phyloP scores from a whole-genome alignment of 352 stramenopile species.

The Globisporangium abappressorium region DNA sequence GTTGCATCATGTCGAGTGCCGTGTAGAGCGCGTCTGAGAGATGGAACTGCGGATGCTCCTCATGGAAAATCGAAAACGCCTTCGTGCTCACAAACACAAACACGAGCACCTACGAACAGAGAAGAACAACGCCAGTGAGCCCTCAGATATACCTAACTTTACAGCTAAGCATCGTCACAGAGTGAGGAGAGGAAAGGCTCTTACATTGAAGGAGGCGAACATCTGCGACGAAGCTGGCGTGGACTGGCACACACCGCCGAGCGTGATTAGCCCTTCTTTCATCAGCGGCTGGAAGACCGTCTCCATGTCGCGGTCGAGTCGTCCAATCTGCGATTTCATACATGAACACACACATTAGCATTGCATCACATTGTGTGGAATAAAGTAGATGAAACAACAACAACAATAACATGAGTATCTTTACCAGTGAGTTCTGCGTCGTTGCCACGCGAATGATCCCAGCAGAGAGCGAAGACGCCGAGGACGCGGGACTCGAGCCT shows the following conservation, averaged over 20 bases:
- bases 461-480: slow-evolving; percentile 15
- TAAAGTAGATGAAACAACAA: neutral
- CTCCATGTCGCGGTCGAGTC: slow-evolving; percentile 62
- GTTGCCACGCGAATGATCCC: slow-evolving; percentile 63
- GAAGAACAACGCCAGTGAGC: neutral
- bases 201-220: slow-evolving; percentile 68
- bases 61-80: slow-evolving; percentile 65
- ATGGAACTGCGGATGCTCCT: slow-evolving; percentile 54
- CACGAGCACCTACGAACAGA: slow-evolving; percentile 29
- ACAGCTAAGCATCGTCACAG: neutral
- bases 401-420: neutral
- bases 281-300: slow-evolving; percentile 58
- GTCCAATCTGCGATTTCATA: slow-evolving; percentile 36
- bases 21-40: slow-evolving; percentile 62
- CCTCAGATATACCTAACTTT: neutral
- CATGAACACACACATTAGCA: neutral
- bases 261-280: slow-evolving; percentile 46
- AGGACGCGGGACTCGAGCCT: slow-evolving; percentile 1
- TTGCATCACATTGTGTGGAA: neutral
- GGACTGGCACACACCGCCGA: slow-evolving; percentile 47
- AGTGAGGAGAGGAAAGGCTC: neutral
- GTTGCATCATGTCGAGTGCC: slow-evolving; percentile 49
- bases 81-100: slow-evolving; percentile 59
- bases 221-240: slow-evolving; percentile 44
- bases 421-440: slow-evolving; percentile 33